Evolutionary conservation across 208 protist species (phyloP).

Genomic region (Acanthamoeba royreba): DNA sequence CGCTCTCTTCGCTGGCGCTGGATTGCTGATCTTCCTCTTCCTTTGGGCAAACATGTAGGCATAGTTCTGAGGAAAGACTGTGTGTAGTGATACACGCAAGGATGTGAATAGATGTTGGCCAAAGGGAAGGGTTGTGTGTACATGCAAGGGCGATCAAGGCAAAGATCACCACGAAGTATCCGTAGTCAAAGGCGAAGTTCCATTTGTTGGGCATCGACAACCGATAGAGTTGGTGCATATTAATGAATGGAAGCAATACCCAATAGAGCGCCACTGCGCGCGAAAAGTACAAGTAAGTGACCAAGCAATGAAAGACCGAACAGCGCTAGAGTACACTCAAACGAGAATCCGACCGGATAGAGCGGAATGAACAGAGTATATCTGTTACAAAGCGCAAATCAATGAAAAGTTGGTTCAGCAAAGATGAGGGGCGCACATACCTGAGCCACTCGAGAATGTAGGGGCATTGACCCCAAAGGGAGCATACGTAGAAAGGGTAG

Average conservation of each 20-base stretch:
- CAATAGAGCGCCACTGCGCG: not conserved
- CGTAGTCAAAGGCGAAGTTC: conserved; percentile 1
- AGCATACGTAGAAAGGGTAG: not conserved
- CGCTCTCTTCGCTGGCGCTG: not conserved
- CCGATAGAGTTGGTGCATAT: not conserved
- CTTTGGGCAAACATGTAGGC: not conserved
- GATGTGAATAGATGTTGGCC: not conserved
- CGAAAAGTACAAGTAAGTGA: not conserved
- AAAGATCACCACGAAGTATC: not conserved
- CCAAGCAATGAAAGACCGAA: not conserved
- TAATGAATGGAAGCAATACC: not conserved
- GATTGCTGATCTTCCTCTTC: not conserved
- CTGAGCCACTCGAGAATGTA: not conserved
- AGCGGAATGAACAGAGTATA: not conserved
- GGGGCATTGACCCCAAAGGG: not conserved
- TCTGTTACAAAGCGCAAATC: not conserved
- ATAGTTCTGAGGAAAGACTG: conserved; percentile 25
- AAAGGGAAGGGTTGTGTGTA: not conserved
- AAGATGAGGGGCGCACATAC: not conserved
- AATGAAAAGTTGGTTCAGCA: not conserved
- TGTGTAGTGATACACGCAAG: too few relatives aligned
- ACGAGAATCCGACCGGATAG: not conserved
- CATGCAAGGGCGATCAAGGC: not conserved
- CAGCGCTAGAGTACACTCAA: not conserved
- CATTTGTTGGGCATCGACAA: not conserved